These are phyloP conservation scores for Penicillium brevicompactum DNA, from an alignment of 2,329 filamentous ascomycete genomes.

Conservation along the genomic window DNA sequence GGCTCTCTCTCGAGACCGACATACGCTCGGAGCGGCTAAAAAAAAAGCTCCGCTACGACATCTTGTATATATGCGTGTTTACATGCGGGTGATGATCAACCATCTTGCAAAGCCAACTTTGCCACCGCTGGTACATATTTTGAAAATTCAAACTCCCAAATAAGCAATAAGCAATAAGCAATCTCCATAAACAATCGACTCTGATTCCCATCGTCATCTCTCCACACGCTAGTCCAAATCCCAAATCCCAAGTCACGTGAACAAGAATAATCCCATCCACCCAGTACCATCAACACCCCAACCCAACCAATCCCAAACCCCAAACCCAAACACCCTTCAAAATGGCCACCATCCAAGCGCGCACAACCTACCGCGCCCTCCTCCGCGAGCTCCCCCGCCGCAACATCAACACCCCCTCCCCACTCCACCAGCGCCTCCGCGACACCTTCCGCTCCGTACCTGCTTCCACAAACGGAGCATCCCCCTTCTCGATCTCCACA, in stretches of 20 bases:
- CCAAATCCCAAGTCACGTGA: conserved; percentile 1
- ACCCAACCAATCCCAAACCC: neutral
- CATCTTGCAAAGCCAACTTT: conserved; percentile 3
- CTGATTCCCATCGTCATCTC: neutral
- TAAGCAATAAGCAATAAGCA: neutral
- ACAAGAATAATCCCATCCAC: neutral
- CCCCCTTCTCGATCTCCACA: conserved; percentile 17
- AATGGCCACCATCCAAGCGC: conserved; percentile 49
- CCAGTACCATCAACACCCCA: neutral
- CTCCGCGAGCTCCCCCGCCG: conserved; percentile 85
- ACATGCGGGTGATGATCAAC: conserved; percentile 1
- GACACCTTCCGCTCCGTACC: conserved; percentile 21
- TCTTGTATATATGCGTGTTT: conserved; percentile 12
- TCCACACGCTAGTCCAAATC: neutral
- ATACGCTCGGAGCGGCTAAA: conserved; percentile 17
- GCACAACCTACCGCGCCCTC: conserved; percentile 82
- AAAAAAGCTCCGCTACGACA: conserved; percentile 13
- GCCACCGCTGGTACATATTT: conserved; percentile 18
- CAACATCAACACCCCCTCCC: conserved; percentile 63
- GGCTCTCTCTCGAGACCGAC: conserved; percentile 8
- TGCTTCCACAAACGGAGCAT: conserved; percentile 13
- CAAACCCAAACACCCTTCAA: neutral
- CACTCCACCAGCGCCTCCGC: conserved; percentile 71
- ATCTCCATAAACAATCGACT: neutral
- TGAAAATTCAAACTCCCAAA: neutral